Conservation (phyloP, 108 stramenopile species). For the Mediolabrus comicus region DNA sequence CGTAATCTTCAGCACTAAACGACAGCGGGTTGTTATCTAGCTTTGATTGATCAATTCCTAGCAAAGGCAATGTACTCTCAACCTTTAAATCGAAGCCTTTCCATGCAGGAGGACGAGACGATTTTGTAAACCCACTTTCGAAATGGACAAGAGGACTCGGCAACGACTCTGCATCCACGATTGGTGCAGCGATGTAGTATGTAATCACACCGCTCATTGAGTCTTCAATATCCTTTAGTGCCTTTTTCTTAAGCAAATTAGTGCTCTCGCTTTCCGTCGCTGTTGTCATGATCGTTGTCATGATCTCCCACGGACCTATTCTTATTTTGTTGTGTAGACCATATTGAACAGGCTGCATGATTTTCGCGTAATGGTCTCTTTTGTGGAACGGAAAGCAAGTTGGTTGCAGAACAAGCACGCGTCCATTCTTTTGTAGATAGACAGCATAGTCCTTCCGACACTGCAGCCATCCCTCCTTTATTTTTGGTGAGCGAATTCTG, state of each 20-base stretch:
- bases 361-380: slow-evolving; percentile 49
- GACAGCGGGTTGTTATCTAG: background rate
- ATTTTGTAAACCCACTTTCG: slow-evolving; percentile 48
- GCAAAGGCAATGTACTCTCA: slow-evolving; percentile 69
- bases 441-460: slow-evolving; percentile 88
- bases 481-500: slow-evolving; percentile 26
- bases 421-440: slow-evolving; percentile 63
- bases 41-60: slow-evolving; percentile 38
- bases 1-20: slow-evolving; percentile 1
- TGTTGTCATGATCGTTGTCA: slow-evolving; percentile 29
- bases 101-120: slow-evolving; percentile 74
- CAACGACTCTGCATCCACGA: slow-evolving; percentile 1
- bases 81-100: slow-evolving; percentile 75
- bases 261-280: slow-evolving; percentile 11
- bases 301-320: slow-evolving; percentile 79
- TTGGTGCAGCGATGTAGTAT: slow-evolving; percentile 60
- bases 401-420: slow-evolving; percentile 66
- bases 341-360: slow-evolving; percentile 27
- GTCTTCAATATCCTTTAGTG: slow-evolving; percentile 51
- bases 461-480: slow-evolving; percentile 79
- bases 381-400: slow-evolving; percentile 70
- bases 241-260: slow-evolving; percentile 49
- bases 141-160: slow-evolving; percentile 58
- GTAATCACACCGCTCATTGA: slow-evolving; percentile 69
- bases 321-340: slow-evolving; percentile 26